Evolutionary conservation across 108 stramenopile genomes (phyloP).

Genomic region (Pseudonitzschia pungens): DNA sequence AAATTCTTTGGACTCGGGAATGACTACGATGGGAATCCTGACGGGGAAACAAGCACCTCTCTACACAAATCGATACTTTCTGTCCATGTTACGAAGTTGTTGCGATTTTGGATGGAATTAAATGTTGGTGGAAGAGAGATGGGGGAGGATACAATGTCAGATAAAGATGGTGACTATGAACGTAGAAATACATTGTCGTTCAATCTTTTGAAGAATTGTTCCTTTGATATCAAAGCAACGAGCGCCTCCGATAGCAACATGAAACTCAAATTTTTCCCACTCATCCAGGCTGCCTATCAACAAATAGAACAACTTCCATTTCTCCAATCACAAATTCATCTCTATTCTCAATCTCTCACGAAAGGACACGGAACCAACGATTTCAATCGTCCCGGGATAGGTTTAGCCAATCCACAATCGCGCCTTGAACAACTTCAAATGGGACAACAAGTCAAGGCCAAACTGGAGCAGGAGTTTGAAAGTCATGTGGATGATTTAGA

Average conservation of each 20-base stretch:
- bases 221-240: conserved; percentile 7
- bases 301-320: conserved; percentile 44
- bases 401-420: conserved; percentile 21
- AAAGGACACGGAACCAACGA: background rate
- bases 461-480: conserved; percentile 42
- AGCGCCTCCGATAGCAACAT: background rate
- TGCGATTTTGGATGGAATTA: conserved; percentile 43
- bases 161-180: conserved; percentile 4
- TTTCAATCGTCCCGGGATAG: conserved; percentile 4
- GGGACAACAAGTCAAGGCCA: conserved; percentile 29
- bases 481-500: conserved; percentile 40
- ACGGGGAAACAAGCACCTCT: conserved; percentile 11
- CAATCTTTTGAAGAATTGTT: conserved; percentile 21
- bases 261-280: conserved; percentile 12
- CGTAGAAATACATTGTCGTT: conserved; percentile 4
- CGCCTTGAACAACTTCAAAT: conserved; percentile 35
- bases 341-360: conserved; percentile 39
- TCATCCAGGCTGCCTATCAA: conserved; percentile 41
- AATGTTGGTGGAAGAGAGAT: conserved; percentile 24
- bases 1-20: conserved; percentile 7
- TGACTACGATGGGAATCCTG: background rate
- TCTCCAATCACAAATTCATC: conserved; percentile 42
- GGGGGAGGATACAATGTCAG: background rate
- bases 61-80: conserved; percentile 27
- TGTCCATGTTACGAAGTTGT: conserved; percentile 28